Evolutionary conservation across 257 asterid genomes (phyloP), one percentile per base, ranked within the genome.

Genomic region (Fraxinus americana): DNA sequence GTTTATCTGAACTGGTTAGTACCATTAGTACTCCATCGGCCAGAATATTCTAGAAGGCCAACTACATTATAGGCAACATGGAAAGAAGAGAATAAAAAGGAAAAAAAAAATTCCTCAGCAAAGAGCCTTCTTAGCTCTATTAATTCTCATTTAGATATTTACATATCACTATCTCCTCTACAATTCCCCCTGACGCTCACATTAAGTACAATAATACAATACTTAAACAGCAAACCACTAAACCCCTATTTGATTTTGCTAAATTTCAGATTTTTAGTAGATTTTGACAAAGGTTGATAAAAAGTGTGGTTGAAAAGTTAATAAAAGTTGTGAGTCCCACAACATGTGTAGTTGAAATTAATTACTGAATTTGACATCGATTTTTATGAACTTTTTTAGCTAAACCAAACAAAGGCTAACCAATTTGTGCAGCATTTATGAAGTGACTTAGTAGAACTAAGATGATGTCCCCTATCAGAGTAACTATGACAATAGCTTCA

Each of bases 401-500:
- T 41, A 41, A 41, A 41, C 14, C 48, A 41, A 41, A 41, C 3
- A 10, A 11, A 10, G 48, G 48, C 43, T 38, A 41, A 45, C 5
- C 19, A 38, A 30, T n/a, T 1, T 9, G 16, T 12, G n/a, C 61
- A 38, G 1, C 2, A 3, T 8, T 50, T 4, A 13, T 11, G 10
- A 5, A 5, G 4, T 16, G 48, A 5, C 29, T 19, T 36, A 19
- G 17, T 12, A 57, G 39, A 13, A 78, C 32, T 39, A 3, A 32
- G 27, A 1, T 13, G 67, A 36, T 30, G 69, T 6, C 84, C 84
- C 48, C 48, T 81, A 83, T 83, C 84, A 86, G 89, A 81, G 87
- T 86, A 86, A 86, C 89, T 86, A 86, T 86, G 87, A 86, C 84
- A 19, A 81, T 25, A 80, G 87, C 89, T 77, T 68, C 89, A 85